Conservation (phyloP, 2,329 filamentous ascomycete species). For the Penicillium polonicum region DNA sequence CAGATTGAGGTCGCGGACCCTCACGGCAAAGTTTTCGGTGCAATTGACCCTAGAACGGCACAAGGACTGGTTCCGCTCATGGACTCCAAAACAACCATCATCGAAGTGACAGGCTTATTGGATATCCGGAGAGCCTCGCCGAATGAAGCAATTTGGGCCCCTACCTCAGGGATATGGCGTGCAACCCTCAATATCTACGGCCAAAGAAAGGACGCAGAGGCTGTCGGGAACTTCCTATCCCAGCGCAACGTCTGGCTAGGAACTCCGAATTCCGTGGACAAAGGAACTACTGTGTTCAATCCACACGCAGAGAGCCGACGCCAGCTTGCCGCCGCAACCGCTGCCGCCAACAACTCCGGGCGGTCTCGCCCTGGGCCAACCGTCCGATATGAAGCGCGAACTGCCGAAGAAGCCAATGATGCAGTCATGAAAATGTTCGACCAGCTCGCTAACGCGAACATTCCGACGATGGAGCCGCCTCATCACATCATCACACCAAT, state of each 20-base stretch:
- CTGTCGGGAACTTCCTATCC: constrained; percentile 67
- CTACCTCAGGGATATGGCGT: constrained; percentile 60
- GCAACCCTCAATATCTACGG: constrained; percentile 79
- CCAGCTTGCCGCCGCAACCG: constrained; percentile 37
- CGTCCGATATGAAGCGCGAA: constrained; percentile 54
- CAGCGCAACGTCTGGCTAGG: constrained; percentile 67
- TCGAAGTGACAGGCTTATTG: constrained; percentile 73
- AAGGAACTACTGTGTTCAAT: constrained; percentile 70
- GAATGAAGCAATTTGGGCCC: constrained; percentile 64
- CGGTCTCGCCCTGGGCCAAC: constrained; percentile 24
- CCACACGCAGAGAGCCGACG: constrained; percentile 63
- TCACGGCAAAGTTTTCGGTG: constrained; percentile 69
- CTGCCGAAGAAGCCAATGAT: constrained; percentile 79
- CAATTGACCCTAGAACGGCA: constrained; percentile 68
- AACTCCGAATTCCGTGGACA: constrained; percentile 64
- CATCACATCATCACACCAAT: constrained; percentile 63
- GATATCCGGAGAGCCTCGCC: constrained; percentile 62
- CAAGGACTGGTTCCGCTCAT: constrained; percentile 69
- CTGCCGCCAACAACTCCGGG: constrained; percentile 13
- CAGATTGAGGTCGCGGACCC: constrained; percentile 72
- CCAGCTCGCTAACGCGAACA: constrained; percentile 70
- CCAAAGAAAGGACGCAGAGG: constrained; percentile 61
- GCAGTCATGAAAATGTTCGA: constrained; percentile 89
- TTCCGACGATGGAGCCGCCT: constrained; percentile 71
- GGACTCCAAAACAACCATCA: constrained; percentile 60